phyloP scores from a whole-genome alignment of 2,329 filamentous ascomycete genomes.

The Leptoxyphium fumago region DNA sequence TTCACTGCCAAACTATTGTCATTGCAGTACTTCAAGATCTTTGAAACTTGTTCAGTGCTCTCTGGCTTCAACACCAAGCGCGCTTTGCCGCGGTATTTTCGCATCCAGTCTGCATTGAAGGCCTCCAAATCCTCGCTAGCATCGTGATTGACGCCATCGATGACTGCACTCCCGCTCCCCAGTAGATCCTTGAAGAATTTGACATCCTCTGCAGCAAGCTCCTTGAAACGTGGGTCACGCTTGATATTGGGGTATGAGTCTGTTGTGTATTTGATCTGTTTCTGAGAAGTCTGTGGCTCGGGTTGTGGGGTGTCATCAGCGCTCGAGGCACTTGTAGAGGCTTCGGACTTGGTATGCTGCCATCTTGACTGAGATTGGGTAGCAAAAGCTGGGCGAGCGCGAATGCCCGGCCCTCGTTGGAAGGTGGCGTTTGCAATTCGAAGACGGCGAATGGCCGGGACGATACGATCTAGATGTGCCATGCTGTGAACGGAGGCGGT shows the following conservation, averaged over 20 bases:
- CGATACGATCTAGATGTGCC: conserved; percentile 10
- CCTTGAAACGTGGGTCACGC: conserved; percentile 59
- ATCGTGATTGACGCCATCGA: conserved; percentile 68
- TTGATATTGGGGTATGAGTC: conserved; percentile 75
- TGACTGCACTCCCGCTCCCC: conserved; percentile 60
- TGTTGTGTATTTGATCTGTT: conserved; percentile 59
- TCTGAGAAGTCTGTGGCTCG: conserved; percentile 15
- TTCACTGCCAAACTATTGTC: conserved; percentile 83
- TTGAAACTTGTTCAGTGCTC: conserved; percentile 75
- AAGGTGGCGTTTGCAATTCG: conserved; percentile 17
- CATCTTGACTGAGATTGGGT: conserved; percentile 12
- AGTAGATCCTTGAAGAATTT: conserved; percentile 69
- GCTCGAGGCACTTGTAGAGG: conserved; percentile 17
- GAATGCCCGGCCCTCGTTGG: conserved; percentile 14
- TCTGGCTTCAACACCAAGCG: conserved; percentile 75
- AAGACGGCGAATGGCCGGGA: conserved; percentile 18
- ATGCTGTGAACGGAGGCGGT: conserved; percentile 5
- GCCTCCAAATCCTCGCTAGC: conserved; percentile 68
- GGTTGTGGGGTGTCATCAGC: conserved; percentile 15
- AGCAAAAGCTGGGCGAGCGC: conserved; percentile 6
- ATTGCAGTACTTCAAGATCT: conserved; percentile 89
- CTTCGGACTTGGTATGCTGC: conserved; percentile 14
- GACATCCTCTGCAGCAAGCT: conserved; percentile 65
- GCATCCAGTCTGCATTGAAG: conserved; percentile 98
- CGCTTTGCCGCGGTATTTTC: conserved; percentile 87